phyloP scores from a whole-genome alignment of 1,139 yeast species.

The Candida labiduridarum region DNA sequence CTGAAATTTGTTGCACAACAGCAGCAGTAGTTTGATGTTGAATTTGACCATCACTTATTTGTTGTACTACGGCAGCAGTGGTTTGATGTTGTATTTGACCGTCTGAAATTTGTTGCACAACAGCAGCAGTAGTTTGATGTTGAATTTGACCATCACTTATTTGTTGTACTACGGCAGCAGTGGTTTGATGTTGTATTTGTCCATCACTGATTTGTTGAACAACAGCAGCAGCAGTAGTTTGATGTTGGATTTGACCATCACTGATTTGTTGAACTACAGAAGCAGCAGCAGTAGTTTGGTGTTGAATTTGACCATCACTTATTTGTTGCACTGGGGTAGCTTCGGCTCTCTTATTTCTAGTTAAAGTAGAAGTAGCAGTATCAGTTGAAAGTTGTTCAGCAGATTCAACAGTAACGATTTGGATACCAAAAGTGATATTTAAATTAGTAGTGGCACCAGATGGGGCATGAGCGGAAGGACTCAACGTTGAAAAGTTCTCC shows the following conservation, averaged over 20 bases:
- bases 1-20: constrained; percentile 34
- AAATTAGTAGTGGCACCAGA: constrained; percentile 66
- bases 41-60: constrained; percentile 44
- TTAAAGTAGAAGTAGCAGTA: constrained; percentile 23
- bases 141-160: constrained; percentile 40
- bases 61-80: constrained; percentile 36
- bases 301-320: constrained; percentile 38
- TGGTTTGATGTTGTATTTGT: constrained; percentile 40
- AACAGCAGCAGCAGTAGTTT: constrained; percentile 35
- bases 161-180: constrained; percentile 27
- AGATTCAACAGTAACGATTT: constrained; percentile 52
- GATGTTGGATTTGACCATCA: constrained; percentile 44
- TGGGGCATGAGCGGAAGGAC: constrained; percentile 57
- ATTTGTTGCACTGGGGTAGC: constrained; percentile 32
- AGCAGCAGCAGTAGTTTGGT: constrained; percentile 25
- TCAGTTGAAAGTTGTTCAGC: constrained; percentile 19
- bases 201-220: constrained; percentile 45
- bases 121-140: constrained; percentile 25
- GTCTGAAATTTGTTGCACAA: constrained; percentile 35
- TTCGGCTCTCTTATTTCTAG: constrained; percentile 37
- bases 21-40: constrained; percentile 36
- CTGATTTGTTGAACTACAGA: constrained; percentile 41
- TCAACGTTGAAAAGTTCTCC: constrained; percentile 73
- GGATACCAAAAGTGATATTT: constrained; percentile 67
- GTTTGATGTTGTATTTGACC: constrained; percentile 39